Conservation (phyloP, 345 rosid genomes). For the Euphorbia tirucalli region DNA sequence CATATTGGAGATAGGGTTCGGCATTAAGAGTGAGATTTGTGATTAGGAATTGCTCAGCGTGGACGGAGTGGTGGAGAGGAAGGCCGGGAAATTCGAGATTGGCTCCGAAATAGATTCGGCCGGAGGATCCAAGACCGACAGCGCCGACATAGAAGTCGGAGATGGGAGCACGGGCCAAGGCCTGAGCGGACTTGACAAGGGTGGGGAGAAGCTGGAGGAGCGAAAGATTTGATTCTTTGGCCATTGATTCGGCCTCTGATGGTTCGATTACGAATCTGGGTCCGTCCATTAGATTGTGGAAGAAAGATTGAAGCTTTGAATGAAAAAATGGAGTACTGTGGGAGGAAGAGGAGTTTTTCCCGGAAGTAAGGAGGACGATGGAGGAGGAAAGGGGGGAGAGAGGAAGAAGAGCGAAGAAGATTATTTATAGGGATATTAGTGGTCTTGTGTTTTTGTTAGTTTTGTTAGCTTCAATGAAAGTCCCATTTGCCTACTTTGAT, state of each 20-base stretch:
- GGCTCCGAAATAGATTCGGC: constrained; percentile 82
- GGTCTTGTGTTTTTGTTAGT: neutral
- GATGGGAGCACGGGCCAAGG: constrained; percentile 78
- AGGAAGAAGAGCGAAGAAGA: too few relatives aligned
- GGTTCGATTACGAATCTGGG: constrained; percentile 59
- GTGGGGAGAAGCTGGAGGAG: constrained; percentile 62
- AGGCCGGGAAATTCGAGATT: constrained; percentile 89
- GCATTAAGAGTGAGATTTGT: constrained; percentile 73
- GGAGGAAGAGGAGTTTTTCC: neutral
- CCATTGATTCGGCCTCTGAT: constrained; percentile 66
- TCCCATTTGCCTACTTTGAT: too few relatives aligned
- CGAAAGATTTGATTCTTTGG: constrained; percentile 47
- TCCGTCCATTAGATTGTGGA: constrained; percentile 18
- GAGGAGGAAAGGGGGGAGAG: neutral
- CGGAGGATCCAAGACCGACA: constrained; percentile 82
- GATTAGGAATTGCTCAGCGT: constrained; percentile 96
- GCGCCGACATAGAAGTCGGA: constrained; percentile 78
- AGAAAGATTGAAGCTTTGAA: neutral
- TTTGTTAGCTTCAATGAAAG: neutral
- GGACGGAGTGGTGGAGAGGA: constrained; percentile 86
- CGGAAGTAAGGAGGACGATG: neutral
- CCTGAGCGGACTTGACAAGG: constrained; percentile 57
- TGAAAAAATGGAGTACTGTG: neutral
- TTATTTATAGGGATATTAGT: constrained; percentile 3
- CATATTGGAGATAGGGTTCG: constrained; percentile 46